Conservation (phyloP, 306 rosid species). For the Trifolium pratense region DNA sequence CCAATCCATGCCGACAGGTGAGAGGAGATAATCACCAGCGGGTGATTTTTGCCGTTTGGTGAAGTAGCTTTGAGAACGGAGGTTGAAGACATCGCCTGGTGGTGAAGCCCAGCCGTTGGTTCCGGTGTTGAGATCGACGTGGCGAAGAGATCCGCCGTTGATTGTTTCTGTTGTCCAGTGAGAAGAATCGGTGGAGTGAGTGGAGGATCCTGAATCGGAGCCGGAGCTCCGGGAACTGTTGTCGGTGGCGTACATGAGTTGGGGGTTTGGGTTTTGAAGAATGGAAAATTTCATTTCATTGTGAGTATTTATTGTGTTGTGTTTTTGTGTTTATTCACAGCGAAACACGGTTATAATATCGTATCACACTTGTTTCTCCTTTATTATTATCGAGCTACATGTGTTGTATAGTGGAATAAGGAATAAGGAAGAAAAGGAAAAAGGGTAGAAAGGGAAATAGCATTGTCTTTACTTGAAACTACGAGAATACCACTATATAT, state of each 20-base stretch:
- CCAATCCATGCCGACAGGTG: constrained; percentile 87
- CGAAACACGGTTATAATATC: neutral
- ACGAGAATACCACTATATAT: constrained; percentile 15
- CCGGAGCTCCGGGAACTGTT: constrained; percentile 50
- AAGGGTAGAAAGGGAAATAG: neutral
- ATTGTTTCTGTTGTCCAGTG: constrained; percentile 68
- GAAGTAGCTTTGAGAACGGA: constrained; percentile 66
- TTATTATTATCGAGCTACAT: neutral
- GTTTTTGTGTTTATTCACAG: neutral
- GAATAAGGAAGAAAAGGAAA: neutral
- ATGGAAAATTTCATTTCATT: neutral
- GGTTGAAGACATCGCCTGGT: constrained; percentile 76
- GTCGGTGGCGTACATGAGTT: constrained; percentile 59
- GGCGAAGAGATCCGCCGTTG: constrained; percentile 73
- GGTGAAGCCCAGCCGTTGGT: constrained; percentile 95
- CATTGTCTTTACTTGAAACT: neutral
- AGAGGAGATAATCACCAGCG: constrained; percentile 73
- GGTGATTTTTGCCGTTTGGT: constrained; percentile 64
- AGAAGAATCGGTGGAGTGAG: constrained; percentile 44
- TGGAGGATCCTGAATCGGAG: constrained; percentile 40
- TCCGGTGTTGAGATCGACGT: constrained; percentile 71
- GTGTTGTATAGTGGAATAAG: neutral
- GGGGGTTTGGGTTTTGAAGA: neutral
- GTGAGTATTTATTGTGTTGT: neutral
- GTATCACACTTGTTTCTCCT: neutral